Evolutionary conservation across 2,329 filamentous ascomycete species (phyloP).

Genomic region (Lasiodiplodia sp.): DNA sequence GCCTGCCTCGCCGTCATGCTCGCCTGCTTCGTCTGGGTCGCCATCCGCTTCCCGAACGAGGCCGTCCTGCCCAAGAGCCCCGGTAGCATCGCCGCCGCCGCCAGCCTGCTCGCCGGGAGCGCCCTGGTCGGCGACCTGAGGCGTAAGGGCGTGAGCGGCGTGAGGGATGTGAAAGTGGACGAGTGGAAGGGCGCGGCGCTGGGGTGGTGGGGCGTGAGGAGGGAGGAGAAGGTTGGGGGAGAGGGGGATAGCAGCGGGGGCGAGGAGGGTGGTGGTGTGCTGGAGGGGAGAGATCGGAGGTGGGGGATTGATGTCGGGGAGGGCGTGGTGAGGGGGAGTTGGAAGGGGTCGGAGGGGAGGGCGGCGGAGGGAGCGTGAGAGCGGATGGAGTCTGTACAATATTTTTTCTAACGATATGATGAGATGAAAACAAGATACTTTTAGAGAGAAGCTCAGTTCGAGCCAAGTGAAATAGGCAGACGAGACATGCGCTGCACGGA

Average conservation of each 20-base stretch:
- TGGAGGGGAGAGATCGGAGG: neutral
- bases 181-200: neutral
- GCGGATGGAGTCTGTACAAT: neutral
- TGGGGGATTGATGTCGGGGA: slow-evolving; percentile 29
- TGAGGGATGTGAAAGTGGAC: neutral
- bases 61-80: slow-evolving; percentile 20
- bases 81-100: slow-evolving; percentile 5
- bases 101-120: slow-evolving; percentile 11
- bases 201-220: slow-evolving; percentile 5
- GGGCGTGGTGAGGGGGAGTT: neutral
- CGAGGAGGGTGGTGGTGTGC: neutral
- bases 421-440: too few relatives aligned
- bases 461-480: neutral
- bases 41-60: neutral
- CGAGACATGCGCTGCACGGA: neutral
- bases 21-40: slow-evolving; percentile 4
- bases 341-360: slow-evolving; percentile 1
- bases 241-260: neutral
- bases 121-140: neutral
- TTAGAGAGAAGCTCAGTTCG: too few relatives aligned
- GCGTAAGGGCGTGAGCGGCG: neutral
- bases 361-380: neutral
- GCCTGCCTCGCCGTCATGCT: neutral
- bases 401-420: too few relatives aligned
- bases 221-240: neutral